These are phyloP conservation scores for Xylaria castorea DNA, from an alignment of 495 filamentous ascomycete species.

Conservation along the genomic window DNA sequence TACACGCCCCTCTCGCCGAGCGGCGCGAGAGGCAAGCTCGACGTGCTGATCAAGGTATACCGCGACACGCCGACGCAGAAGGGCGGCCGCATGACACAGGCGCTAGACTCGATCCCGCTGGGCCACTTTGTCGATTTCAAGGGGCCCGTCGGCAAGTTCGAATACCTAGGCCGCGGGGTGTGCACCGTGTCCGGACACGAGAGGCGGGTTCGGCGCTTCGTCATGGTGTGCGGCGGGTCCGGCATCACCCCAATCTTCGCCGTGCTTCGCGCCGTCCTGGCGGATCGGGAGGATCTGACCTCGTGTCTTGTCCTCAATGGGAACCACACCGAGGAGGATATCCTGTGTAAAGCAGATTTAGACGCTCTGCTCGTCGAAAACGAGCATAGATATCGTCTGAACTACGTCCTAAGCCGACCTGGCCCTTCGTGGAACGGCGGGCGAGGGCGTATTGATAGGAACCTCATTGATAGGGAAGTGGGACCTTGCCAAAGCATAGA, in stretches of 20 bases:
- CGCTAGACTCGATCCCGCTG: constrained; percentile 73
- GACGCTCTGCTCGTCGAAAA: constrained; percentile 64
- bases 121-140: constrained; percentile 84
- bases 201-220: constrained; percentile 69
- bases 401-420: constrained; percentile 76
- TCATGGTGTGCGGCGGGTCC: constrained; percentile 89
- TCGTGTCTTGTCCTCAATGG: constrained; percentile 78
- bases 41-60: constrained; percentile 89
- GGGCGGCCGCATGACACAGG: constrained; percentile 87
- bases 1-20: constrained; percentile 87
- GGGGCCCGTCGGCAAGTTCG: constrained; percentile 88
- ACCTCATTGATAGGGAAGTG: constrained; percentile 68
- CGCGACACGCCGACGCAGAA: constrained; percentile 61
- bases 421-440: constrained; percentile 71
- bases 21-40: constrained; percentile 65
- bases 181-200: constrained; percentile 67
- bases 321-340: constrained; percentile 82
- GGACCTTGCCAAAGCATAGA: constrained; percentile 42
- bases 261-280: constrained; percentile 79
- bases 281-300: constrained; percentile 44
- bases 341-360: constrained; percentile 79
- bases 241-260: constrained; percentile 95
- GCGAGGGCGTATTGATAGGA: constrained; percentile 70
- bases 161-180: constrained; percentile 73
- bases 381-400: constrained; percentile 63